Evolutionary conservation across 768 basidiomycete species (phyloP), one percentile per base, ranked within the genome.

Genomic region (Lentinula sp.): DNA sequence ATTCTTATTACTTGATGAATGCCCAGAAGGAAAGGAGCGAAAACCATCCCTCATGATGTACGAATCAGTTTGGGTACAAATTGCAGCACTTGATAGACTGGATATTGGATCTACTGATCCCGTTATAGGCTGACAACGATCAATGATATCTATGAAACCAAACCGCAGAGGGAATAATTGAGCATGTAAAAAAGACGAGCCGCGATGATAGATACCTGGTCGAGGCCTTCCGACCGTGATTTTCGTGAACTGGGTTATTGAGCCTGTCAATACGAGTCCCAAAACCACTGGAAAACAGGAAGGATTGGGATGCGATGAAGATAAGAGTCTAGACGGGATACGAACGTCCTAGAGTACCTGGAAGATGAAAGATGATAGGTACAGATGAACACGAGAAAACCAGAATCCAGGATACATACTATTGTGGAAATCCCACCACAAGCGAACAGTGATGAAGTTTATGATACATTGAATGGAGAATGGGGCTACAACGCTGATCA

Each of bases 11-110:
- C 93, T 63, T 66, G 91, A 93, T 3, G 93, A 88, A 73, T 97
- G 95, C 0, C 95, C 95, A 58, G 91, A 93, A 13, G 89, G 90
- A 72, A 98, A 97, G 69, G 93, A 95, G 66, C 91, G 83, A 78
- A 93, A 98, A 1, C 95, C 95, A 73, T 96, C 92, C 28, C 78
- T 75, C 65, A 94, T 71, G 33, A 87, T 80, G 9, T 68, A 63
- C 16, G 70, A 65, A 64, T 90, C 74, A 4, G 82, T 77, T 66
- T 88, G 87, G 0, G 91, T 92, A 72, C 97, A 99, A 54, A 96
- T 86, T 6, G 82, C 79, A 57, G 80, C 83, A n/a, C 79, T 85
- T 0, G 87, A 85, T 7, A 98, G 76, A 0, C 91, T 89, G 64
- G 83, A 96, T 1, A 78, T 69, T 5, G 86, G 83, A 67, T 97